These are phyloP conservation scores for Saxophila tyrrhenica DNA, from an alignment of 495 filamentous ascomycete genomes.

Conservation along the genomic window DNA sequence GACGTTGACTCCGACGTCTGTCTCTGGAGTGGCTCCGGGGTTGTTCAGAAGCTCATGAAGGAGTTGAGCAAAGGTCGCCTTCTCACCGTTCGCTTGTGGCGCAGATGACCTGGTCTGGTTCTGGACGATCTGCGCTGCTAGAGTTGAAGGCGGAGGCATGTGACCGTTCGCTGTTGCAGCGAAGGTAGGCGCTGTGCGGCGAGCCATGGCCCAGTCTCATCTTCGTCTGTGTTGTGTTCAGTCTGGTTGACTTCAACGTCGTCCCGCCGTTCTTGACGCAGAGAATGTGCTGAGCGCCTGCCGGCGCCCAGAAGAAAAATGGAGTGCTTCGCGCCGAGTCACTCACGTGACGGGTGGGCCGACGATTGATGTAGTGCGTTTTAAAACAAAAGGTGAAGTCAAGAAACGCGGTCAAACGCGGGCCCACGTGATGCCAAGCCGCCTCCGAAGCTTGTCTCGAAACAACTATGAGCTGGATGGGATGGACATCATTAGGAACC, in stretches of 20 bases:
- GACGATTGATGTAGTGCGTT: too few species aligned
- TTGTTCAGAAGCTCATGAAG: constrained; percentile 50
- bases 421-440: not conserved
- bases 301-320: too few species aligned
- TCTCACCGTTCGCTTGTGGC: constrained; percentile 26
- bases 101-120: constrained; percentile 26
- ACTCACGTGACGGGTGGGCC: too few species aligned
- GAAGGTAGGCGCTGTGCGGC: not conserved
- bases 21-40: constrained; percentile 39
- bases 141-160: constrained; percentile 36
- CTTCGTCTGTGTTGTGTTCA: too few species aligned
- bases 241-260: not conserved
- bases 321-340: too few species aligned
- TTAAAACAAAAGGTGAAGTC: not conserved
- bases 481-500: not conserved
- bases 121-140: constrained; percentile 40
- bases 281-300: too few species aligned
- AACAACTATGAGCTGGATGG: too few species aligned
- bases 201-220: constrained; percentile 8
- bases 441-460: too few species aligned
- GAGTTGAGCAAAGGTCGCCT: constrained; percentile 50
- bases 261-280: too few species aligned
- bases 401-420: not conserved
- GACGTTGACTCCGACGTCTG: constrained; percentile 59
- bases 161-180: not conserved